A percentile compares a stretch with the other conserved stretches of the same genome.
Conservation (phyloP, 108 stramenopile genomes). For the Aurantiochytrium sp. region DNA sequence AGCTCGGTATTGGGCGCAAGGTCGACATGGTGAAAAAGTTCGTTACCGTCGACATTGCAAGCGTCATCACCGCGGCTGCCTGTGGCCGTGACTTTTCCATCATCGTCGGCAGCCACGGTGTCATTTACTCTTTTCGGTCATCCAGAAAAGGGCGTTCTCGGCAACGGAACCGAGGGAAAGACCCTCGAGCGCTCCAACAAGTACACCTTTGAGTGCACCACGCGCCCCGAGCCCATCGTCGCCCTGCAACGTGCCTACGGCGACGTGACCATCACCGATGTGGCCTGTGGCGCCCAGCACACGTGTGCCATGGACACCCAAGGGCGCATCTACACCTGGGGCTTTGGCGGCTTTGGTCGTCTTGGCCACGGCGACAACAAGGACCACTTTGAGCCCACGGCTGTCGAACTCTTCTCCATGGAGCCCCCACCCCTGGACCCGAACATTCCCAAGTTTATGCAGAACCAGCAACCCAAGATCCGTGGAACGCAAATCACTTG, state of each 20-base stretch:
- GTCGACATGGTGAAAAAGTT: slow-evolving; percentile 13
- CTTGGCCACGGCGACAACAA: slow-evolving; percentile 35
- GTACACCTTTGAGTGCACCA: background rate
- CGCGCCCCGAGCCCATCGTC: background rate
- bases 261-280: background rate
- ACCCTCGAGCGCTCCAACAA: background rate
- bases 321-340: slow-evolving; percentile 45
- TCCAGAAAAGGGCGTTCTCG: background rate
- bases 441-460: slow-evolving; percentile 16
- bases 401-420: background rate
- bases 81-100: background rate
- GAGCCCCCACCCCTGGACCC: background rate
- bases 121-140: background rate
- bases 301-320: slow-evolving; percentile 30
- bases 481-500: background rate
- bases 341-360: slow-evolving; percentile 38
- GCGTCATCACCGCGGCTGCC: background rate
- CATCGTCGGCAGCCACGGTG: slow-evolving; percentile 7
- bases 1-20: background rate
- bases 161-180: slow-evolving; percentile 14
- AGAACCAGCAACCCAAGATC: slow-evolving; percentile 1
- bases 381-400: background rate
- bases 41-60: background rate
- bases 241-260: background rate
- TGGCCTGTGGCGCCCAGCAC: slow-evolving; percentile 51